Conservation (phyloP, 805 yeast species). For the Nakazawaea holstii region DNA sequence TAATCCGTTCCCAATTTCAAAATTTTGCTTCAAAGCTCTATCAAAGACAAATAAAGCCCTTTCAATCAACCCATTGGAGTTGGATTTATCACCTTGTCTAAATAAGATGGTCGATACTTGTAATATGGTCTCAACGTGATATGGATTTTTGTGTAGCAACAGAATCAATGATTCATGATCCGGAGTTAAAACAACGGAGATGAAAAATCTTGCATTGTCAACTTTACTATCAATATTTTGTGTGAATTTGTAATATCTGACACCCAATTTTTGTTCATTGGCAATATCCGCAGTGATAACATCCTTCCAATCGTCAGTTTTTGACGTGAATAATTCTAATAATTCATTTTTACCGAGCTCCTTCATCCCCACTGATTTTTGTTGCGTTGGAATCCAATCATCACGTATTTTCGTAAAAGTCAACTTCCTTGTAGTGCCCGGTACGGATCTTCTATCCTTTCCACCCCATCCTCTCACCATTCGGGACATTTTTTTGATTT, state of each 20-base stretch:
- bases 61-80: constrained; percentile 71
- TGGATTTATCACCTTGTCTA: constrained; percentile 72
- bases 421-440: constrained; percentile 68
- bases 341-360: constrained; percentile 38
- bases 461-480: constrained; percentile 85
- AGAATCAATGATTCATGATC: constrained; percentile 70
- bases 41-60: constrained; percentile 77
- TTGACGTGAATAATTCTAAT: constrained; percentile 26
- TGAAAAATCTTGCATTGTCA: constrained; percentile 48
- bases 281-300: constrained; percentile 36
- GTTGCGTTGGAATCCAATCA: constrained; percentile 72
- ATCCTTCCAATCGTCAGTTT: constrained; percentile 43
- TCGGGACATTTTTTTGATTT: constrained; percentile 51
- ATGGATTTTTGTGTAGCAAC: constrained; percentile 57
- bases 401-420: constrained; percentile 68
- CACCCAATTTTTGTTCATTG: constrained; percentile 35
- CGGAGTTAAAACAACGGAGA: constrained; percentile 65
- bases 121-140: constrained; percentile 71
- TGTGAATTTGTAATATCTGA: constrained; percentile 51
- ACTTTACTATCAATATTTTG: constrained; percentile 24
- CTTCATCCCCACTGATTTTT: constrained; percentile 58
- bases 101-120: constrained; percentile 71
- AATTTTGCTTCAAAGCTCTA: constrained; percentile 57
- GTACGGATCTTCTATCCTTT: constrained; percentile 63
- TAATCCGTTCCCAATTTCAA: constrained; percentile 51